A percentile compares a stretch with the other conserved stretches of the same genome.
These are phyloP conservation scores for Patellifolia procumbens DNA, from an alignment of 179 eudicot species.

Conservation along the genomic window DNA sequence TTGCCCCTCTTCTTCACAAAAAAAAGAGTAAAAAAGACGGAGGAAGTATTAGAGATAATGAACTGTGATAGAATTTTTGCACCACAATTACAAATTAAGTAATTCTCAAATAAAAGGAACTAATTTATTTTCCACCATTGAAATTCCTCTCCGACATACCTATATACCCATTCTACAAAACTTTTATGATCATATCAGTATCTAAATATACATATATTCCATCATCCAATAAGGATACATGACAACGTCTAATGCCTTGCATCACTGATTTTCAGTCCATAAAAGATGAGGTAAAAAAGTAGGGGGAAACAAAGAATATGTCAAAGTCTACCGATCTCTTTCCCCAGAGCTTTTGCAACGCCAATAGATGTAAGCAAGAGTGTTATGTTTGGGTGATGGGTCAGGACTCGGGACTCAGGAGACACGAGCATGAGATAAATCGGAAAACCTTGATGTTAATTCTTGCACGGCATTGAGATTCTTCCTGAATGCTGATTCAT, in stretches of 20 bases:
- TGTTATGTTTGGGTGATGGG: neutral
- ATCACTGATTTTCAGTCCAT: neutral
- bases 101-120: neutral
- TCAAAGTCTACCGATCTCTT: neutral
- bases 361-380: neutral
- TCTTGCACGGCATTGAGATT: conserved; percentile 1
- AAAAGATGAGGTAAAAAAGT: neutral
- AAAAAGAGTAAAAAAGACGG: too few relatives aligned
- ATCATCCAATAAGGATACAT: neutral
- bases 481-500: conserved; percentile 1
- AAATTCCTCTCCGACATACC: neutral
- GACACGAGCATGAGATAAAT: neutral
- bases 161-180: neutral
- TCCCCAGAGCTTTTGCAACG: conserved; percentile 2
- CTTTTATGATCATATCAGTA: neutral
- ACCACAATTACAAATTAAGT: too few relatives aligned
- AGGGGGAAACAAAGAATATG: neutral
- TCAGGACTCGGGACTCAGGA: conserved; percentile 15
- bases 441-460: neutral
- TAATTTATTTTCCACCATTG: neutral
- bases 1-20: too few relatives aligned
- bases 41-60: too few relatives aligned
- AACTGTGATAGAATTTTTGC: too few relatives aligned
- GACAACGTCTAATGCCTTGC: neutral
- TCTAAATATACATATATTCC: neutral